Percentiles rank a stretch among this genome's conserved stretches.
phyloP scores from a whole-genome alignment of 1,284 basidiomycete species.

The Ustilago nuda region DNA sequence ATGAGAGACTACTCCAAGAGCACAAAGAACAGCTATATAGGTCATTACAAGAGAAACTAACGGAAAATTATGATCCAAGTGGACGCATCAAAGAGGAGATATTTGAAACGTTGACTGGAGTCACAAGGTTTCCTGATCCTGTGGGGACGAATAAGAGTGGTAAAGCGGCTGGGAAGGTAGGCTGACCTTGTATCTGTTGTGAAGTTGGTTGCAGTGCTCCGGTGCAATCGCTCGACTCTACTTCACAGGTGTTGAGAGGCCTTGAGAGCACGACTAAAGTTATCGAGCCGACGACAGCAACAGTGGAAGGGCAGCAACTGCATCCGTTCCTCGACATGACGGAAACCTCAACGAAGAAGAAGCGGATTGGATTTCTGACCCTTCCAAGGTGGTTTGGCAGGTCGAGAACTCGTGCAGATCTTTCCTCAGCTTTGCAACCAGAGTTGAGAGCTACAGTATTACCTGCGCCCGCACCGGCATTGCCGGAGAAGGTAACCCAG shows the following conservation, averaged over 20 bases:
- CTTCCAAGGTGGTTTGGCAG: background rate
- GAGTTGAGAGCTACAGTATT: constrained; percentile 5
- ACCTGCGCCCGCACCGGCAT: background rate
- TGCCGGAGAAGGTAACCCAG: background rate
- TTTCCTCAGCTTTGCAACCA: background rate
- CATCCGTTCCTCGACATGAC: constrained; percentile 31
- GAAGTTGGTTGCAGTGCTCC: constrained; percentile 22
- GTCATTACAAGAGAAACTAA: constrained; percentile 10
- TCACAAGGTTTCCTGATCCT: constrained; percentile 37
- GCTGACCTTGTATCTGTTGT: constrained; percentile 45
- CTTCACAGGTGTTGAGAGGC: background rate
- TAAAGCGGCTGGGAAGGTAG: background rate
- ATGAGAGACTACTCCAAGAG: constrained; percentile 3
- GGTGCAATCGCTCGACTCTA: constrained; percentile 3
- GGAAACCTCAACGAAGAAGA: background rate
- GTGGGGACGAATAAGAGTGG: constrained; percentile 6
- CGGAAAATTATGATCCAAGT: constrained; percentile 32
- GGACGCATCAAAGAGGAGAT: constrained; percentile 29
- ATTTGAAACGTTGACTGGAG: constrained; percentile 22
- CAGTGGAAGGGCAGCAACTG: background rate
- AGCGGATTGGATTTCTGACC: constrained; percentile 16
- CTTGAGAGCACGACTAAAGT: background rate
- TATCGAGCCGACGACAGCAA: background rate
- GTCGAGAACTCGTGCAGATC: background rate
- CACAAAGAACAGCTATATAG: constrained; percentile 21